These are phyloP conservation scores for Metarhizium album DNA, from an alignment of 2,329 filamentous ascomycete genomes.

Conservation along the genomic window DNA sequence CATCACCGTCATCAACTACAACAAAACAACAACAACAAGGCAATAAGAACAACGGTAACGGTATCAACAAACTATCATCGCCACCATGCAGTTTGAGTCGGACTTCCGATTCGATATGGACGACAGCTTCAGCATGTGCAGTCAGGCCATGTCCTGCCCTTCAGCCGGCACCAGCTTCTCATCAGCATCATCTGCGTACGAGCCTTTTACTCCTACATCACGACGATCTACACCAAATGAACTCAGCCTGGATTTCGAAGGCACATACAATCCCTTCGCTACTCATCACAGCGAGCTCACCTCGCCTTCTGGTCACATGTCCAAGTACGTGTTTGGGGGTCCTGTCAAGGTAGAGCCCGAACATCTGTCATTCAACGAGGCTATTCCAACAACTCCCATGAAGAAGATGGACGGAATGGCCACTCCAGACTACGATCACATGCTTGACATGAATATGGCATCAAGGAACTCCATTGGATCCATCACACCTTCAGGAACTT, in stretches of 20 bases:
- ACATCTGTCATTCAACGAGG: conserved; percentile 20
- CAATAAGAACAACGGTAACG: background rate
- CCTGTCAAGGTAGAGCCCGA: conserved; percentile 24
- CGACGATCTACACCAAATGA: conserved; percentile 32
- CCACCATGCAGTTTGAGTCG: conserved; percentile 29
- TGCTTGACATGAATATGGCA: conserved; percentile 26
- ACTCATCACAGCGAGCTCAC: conserved; percentile 23
- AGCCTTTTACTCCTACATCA: conserved; percentile 33
- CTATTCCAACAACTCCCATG: conserved; percentile 26
- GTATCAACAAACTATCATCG: conserved; percentile 9
- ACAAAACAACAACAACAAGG: background rate
- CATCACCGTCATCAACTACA: background rate
- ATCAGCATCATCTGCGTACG: conserved; percentile 29
- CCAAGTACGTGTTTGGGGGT: conserved; percentile 24
- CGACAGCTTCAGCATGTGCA: conserved; percentile 27
- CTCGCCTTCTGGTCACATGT: conserved; percentile 22
- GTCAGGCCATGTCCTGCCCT: conserved; percentile 25
- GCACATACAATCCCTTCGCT: conserved; percentile 16
- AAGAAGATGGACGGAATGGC: conserved; percentile 23
- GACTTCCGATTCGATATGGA: conserved; percentile 30
- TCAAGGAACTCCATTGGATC: conserved; percentile 24
- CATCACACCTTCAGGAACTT: conserved; percentile 25
- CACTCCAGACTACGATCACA: conserved; percentile 28
- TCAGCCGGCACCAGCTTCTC: conserved; percentile 28
- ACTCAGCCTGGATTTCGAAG: conserved; percentile 27